Conservation (phyloP, 202 grass and related monocot species). For the Setaria italica region DNA sequence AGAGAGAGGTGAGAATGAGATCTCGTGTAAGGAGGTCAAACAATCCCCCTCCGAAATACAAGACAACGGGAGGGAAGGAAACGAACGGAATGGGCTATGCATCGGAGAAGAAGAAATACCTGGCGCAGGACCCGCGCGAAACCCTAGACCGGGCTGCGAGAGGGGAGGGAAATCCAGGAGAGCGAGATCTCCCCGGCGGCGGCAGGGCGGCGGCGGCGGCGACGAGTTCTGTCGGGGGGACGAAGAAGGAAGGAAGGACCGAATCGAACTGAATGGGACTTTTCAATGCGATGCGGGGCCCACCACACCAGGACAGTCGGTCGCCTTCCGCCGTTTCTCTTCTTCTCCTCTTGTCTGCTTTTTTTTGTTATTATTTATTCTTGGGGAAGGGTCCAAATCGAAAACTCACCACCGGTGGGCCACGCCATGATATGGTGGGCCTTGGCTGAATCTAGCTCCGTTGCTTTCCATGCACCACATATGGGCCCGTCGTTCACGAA, state of each 20-base stretch:
- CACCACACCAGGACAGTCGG: too few species aligned
- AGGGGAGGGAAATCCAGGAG: background rate
- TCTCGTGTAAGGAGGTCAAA: background rate
- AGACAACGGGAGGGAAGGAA: too few species aligned
- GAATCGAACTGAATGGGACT: background rate
- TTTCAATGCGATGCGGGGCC: background rate
- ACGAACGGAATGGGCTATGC: background rate
- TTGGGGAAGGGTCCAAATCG: too few species aligned
- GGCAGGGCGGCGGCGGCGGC: too few species aligned
- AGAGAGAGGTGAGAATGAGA: background rate
- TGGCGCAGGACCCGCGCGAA: background rate
- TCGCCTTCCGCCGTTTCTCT: too few species aligned
- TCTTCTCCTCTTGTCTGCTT: too few species aligned
- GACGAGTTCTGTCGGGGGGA: background rate
- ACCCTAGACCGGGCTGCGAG: background rate
- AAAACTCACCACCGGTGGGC: too few species aligned
- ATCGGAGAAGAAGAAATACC: background rate
- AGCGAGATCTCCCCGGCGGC: background rate
- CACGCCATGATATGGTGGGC: too few species aligned
- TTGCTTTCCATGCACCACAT: too few species aligned
- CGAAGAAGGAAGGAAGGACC: background rate
- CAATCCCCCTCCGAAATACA: background rate
- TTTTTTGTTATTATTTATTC: too few species aligned
- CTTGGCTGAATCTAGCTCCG: too few species aligned
- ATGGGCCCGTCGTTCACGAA: too few species aligned